These are phyloP conservation scores for Xerocomus brunneocitrinus DNA, from an alignment of 768 basidiomycete genomes.

Conservation along the genomic window DNA sequence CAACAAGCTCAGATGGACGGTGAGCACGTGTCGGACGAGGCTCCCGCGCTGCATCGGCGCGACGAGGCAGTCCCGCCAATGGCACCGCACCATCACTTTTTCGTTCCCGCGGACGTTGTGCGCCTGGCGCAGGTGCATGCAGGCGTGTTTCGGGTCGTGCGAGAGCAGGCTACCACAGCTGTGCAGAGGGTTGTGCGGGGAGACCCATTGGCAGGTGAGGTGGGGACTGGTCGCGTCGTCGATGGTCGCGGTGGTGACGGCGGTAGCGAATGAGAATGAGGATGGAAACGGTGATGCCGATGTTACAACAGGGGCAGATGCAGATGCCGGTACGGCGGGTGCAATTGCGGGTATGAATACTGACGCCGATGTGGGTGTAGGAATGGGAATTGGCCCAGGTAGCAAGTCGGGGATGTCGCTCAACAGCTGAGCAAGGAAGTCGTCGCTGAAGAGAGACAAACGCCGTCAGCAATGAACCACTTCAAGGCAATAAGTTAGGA, in stretches of 20 bases:
- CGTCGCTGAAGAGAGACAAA: slow-evolving; percentile 1
- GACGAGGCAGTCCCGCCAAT: slow-evolving; percentile 11
- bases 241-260: not conserved
- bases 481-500: not conserved
- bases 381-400: not conserved
- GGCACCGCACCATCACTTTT: slow-evolving; percentile 7
- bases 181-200: not conserved
- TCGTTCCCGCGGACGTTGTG: slow-evolving; percentile 18
- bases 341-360: not conserved
- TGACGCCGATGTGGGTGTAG: not conserved
- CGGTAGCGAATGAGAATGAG: not conserved
- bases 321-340: not conserved
- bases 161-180: slow-evolving; percentile 7
- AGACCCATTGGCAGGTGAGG: slow-evolving; percentile 11
- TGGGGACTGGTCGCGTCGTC: not conserved
- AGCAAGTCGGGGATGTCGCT: not conserved
- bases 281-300: not conserved
- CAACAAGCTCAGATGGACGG: slow-evolving; percentile 14
- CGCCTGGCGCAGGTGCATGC: slow-evolving; percentile 8
- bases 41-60: slow-evolving; percentile 19
- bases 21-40: slow-evolving; percentile 15
- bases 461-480: not conserved
- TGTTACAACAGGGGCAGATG: not conserved
- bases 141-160: not conserved
- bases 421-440: slow-evolving; percentile 13